These are phyloP conservation scores for Betula pendula DNA, from an alignment of 306 rosid species.

Conservation along the genomic window DNA sequence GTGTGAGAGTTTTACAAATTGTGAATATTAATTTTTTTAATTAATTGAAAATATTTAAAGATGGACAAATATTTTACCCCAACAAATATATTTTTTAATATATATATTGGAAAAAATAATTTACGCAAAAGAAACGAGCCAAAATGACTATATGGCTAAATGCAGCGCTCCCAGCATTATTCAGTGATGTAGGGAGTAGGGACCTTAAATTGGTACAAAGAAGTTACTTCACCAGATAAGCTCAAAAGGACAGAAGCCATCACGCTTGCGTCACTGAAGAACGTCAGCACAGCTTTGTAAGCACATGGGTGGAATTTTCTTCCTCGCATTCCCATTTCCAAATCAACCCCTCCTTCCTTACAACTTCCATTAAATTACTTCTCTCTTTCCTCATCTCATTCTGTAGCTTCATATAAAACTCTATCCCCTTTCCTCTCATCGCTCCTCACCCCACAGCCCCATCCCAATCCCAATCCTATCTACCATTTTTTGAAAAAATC, in stretches of 20 bases:
- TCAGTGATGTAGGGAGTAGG: no score
- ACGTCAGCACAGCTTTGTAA: slow-evolving; percentile 36
- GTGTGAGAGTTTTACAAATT: no score
- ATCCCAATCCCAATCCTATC: no score
- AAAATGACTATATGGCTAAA: no score
- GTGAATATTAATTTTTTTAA: no score
- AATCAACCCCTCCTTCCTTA: slow-evolving; percentile 34
- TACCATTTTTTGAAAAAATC: not conserved
- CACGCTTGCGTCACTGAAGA: slow-evolving; percentile 22
- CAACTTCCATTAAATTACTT: slow-evolving; percentile 43
- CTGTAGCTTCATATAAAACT: slow-evolving; percentile 6
- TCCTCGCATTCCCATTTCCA: not conserved
- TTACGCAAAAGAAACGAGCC: no score
- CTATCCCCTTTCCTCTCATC: slow-evolving; percentile 16
- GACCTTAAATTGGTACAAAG: not conserved
- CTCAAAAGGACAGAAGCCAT: not conserved
- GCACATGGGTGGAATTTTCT: slow-evolving; percentile 34
- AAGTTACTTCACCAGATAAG: not conserved
- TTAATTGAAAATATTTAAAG: no score
- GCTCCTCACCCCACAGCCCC: not conserved
- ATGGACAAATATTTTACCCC: no score
- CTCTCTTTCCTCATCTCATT: slow-evolving; percentile 43
- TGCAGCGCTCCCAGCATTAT: no score
- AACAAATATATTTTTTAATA: no score
- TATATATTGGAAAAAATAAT: no score